Evolutionary conservation across 345 rosid genomes (phyloP).

Genomic region (Salix caprea): DNA sequence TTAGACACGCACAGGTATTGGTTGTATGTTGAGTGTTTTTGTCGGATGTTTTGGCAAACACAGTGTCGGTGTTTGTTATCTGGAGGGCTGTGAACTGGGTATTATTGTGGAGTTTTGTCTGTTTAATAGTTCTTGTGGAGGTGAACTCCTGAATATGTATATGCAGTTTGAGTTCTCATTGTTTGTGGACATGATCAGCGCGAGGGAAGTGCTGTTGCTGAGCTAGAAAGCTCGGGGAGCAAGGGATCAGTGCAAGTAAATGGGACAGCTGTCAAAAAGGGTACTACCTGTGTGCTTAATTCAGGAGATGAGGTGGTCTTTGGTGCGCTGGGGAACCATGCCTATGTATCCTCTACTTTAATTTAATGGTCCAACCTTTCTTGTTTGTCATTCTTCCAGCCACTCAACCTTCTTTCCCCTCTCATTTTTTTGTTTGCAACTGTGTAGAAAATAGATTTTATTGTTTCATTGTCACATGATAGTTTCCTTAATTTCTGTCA

Average conservation of each 20-base stretch:
- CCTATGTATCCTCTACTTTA: constrained; percentile 70
- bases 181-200: constrained; percentile 77
- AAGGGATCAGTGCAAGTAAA: constrained; percentile 67
- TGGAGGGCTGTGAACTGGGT: background rate
- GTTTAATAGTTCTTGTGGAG: constrained; percentile 35
- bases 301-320: constrained; percentile 83
- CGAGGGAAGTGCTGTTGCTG: constrained; percentile 52
- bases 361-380: constrained; percentile 8
- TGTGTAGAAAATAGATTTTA: constrained; percentile 4
- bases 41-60: background rate
- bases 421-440: background rate
- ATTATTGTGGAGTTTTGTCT: background rate
- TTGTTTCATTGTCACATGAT: background rate
- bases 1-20: constrained; percentile 58
- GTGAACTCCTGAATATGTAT: constrained; percentile 53
- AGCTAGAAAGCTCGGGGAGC: constrained; percentile 67
- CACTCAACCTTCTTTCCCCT: background rate
- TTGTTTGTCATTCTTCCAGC: constrained; percentile 2
- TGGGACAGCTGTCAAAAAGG: constrained; percentile 49
- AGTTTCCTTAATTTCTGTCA: constrained; percentile 38
- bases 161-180: constrained; percentile 65
- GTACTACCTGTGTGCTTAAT: constrained; percentile 35
- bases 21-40: background rate
- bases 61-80: background rate
- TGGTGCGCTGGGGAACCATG: constrained; percentile 54